Base-by-base conservation (phyloP, 352 stramenopile species). In the Elongisporangium prolatum region DNA sequence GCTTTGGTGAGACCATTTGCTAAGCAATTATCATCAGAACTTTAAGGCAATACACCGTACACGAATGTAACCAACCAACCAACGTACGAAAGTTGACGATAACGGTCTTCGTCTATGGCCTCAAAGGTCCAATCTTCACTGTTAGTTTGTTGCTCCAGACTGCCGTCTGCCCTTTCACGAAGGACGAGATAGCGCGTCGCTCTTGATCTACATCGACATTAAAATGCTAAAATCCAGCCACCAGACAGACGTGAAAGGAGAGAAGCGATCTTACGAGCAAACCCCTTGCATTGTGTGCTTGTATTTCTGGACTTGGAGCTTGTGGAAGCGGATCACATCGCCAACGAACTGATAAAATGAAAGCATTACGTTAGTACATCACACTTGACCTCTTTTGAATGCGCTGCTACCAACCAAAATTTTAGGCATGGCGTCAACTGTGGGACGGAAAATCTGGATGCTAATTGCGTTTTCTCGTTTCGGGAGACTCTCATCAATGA, bases 241-340 rank as follows among this genome's bases (percentile, higher is more conserved):
- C 8, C 13, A 70, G 49, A 2, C 18, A 11, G 16, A 48, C 2
- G 17, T 22, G 59, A 17, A 49, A 37, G 22, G 11, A 60, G 21
- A 55, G 11, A 21, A 44, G 24, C 28, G 11, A 22, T 63, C 79
- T 51, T 68, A 91, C 82, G 58, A 60, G 52, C 67, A 67, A 16
- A 90, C 50, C 5, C 80, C 83, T 65, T 93, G 83, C 5, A 83
- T 65, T 24, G 60, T 74, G 34, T 81, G 69, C 28, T 79, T 65
- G 49, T 82, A 89, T 9, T 73, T 67, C 47, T 91, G 86, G 44
- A 93, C 80, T n/a, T 72, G 65, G 1, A 90, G 63, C 49, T 84
- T 82, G 67, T 93, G 84, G 63, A 93, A 89, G 6, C 84, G 84
- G 58, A 93, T 80, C 44, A 93, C 70, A 52, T 93, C 84, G 40